phyloP scores from a whole-genome alignment of 805 yeast species.

The Hanseniaspora taiwanica region DNA sequence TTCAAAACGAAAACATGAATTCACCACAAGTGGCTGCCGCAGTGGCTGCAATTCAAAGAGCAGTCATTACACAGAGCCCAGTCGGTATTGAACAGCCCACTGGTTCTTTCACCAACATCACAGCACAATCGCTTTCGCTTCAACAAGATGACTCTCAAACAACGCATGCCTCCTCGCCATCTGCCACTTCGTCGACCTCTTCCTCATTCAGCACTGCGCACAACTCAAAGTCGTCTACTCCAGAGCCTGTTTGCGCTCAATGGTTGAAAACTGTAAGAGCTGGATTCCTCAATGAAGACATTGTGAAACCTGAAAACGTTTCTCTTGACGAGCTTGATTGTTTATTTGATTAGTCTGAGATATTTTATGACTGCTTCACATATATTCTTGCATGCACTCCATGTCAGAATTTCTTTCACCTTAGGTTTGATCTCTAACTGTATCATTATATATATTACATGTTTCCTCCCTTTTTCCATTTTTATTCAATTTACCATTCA shows the following conservation, averaged over 20 bases:
- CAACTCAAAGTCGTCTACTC: slow-evolving; percentile 10
- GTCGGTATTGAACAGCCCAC: slow-evolving; percentile 20
- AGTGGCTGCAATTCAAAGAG: slow-evolving; percentile 51
- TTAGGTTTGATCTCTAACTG: background rate
- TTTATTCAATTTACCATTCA: no score
- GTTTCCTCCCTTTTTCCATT: no score
- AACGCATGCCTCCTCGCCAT: slow-evolving; percentile 26
- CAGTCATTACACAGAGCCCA: slow-evolving; percentile 18
- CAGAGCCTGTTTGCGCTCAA: slow-evolving; percentile 32
- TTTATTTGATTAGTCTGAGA: slow-evolving; percentile 31
- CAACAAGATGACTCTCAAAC: no score
- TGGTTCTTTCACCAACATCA: slow-evolving; percentile 43
- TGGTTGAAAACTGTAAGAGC: slow-evolving; percentile 67
- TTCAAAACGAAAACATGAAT: slow-evolving; percentile 4
- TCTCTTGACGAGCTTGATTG: slow-evolving; percentile 56
- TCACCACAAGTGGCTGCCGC: slow-evolving; percentile 58
- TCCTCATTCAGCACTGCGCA: slow-evolving; percentile 12
- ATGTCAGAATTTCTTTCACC: no score
- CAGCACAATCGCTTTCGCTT: slow-evolving; percentile 7
- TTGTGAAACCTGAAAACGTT: slow-evolving; percentile 66
- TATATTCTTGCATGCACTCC: no score
- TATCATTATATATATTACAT: no score
- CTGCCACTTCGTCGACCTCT: slow-evolving; percentile 19
- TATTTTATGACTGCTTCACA: no score
- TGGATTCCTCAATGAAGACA: slow-evolving; percentile 68